phyloP scores from a whole-genome alignment of 306 rosid species.

The Mucuna pruriens region DNA sequence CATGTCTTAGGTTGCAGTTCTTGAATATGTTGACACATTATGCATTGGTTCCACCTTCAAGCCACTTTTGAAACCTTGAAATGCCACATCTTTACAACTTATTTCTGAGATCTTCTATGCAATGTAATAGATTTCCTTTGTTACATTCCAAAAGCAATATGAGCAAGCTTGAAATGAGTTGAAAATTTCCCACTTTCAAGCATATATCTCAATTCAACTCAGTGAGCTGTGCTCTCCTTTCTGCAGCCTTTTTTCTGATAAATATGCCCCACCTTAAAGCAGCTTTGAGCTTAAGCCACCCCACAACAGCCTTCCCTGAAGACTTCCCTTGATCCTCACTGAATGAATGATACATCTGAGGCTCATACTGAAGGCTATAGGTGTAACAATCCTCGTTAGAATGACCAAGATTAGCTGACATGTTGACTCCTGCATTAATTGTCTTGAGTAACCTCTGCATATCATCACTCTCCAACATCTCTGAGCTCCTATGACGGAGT shows the following conservation, averaged over 20 bases:
- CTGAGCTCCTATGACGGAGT: constrained; percentile 76
- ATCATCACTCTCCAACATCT: constrained; percentile 84
- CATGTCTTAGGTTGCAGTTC: constrained; percentile 13
- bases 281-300: constrained; percentile 94
- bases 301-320: constrained; percentile 83
- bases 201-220: constrained; percentile 64
- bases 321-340: constrained; percentile 52
- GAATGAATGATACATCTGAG: constrained; percentile 53
- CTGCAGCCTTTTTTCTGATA: constrained; percentile 75
- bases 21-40: neutral
- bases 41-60: constrained; percentile 24
- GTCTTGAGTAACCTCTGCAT: constrained; percentile 80
- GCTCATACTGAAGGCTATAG: constrained; percentile 63
- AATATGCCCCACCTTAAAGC: constrained; percentile 95
- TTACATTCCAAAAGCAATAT: constrained; percentile 27
- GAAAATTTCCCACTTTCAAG: constrained; percentile 33
- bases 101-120: neutral
- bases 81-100: neutral
- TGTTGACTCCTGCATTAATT: constrained; percentile 53
- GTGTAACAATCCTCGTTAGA: constrained; percentile 58
- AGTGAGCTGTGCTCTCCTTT: constrained; percentile 84
- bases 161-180: constrained; percentile 33
- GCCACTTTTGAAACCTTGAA: constrained; percentile 21
- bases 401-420: constrained; percentile 50
- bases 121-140: neutral